Conservation (phyloP, 2,329 filamentous ascomycete species). For the Apiospora hydei region DNA sequence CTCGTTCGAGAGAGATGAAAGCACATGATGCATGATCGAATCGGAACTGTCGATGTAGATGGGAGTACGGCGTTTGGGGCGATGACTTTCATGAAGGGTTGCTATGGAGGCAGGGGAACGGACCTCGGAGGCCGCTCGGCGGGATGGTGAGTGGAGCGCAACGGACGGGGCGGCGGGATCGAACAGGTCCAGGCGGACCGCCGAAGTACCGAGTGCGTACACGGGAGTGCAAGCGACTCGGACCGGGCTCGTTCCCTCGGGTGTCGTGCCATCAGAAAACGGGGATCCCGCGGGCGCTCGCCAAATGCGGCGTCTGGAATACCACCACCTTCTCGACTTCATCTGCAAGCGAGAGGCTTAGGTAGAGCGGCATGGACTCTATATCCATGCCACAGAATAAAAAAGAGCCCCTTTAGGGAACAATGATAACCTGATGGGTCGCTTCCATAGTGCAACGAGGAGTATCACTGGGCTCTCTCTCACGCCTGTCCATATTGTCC, state of each 20-base stretch:
- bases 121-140: conserved; percentile 1
- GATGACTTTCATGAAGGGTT: neutral
- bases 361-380: no score
- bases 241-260: neutral
- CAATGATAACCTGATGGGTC: no score
- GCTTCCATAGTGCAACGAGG: no score
- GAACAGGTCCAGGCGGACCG: neutral
- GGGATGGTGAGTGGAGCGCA: neutral
- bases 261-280: neutral
- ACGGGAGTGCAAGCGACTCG: neutral
- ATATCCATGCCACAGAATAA: no score
- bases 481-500: no score
- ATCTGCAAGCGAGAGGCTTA: no score
- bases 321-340: no score
- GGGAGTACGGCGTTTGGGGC: neutral
- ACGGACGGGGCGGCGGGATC: neutral
- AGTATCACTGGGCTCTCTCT: no score
- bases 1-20: no score
- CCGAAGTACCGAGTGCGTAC: neutral
- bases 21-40: neutral
- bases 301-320: neutral
- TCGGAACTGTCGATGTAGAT: neutral
- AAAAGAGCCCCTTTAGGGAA: no score
- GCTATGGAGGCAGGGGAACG: neutral
- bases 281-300: neutral